Percentiles rank a stretch among this genome's conserved stretches.
Conservation (phyloP, 1,284 basidiomycete genomes). For the Rhodotorula sp. region DNA sequence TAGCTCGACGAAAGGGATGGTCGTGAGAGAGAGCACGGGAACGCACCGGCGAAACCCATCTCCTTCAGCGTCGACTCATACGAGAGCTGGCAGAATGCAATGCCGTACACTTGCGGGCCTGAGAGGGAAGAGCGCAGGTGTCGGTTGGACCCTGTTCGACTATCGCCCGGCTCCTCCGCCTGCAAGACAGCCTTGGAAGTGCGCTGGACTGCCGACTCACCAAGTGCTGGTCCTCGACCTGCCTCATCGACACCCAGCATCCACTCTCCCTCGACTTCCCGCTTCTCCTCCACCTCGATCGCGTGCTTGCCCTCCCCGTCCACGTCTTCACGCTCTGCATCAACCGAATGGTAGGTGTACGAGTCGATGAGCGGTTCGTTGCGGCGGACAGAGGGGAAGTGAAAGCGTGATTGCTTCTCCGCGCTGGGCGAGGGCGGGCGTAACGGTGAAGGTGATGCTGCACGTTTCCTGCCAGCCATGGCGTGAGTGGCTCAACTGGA, state of each 20-base stretch:
- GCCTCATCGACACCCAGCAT: constrained; percentile 96
- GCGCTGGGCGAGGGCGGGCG: not conserved
- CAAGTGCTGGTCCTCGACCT: constrained; percentile 87
- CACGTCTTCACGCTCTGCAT: not conserved
- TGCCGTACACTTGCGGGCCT: constrained; percentile 87
- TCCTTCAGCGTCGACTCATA: constrained; percentile 72
- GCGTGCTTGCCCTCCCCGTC: not conserved
- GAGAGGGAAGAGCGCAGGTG: not conserved
- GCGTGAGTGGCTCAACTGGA: not conserved
- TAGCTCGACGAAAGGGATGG: not conserved
- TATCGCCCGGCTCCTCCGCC: no score
- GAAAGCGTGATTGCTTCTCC: not conserved
- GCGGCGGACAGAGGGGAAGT: constrained; percentile 33
- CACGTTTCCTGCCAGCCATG: constrained; percentile 12
- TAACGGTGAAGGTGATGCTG: not conserved
- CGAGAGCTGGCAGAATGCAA: constrained; percentile 82
- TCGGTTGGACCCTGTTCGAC: no score
- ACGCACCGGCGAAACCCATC: constrained; percentile 81
- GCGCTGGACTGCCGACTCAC: constrained; percentile 46
- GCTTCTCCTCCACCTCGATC: constrained; percentile 67
- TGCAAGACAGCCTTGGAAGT: not conserved
- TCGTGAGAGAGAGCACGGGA: no score
- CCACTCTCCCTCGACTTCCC: constrained; percentile 57
- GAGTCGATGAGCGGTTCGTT: constrained; percentile 60
- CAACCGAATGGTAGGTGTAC: constrained; percentile 63